Evolutionary conservation across 1,139 yeast species (phyloP).

Genomic region (Pichia norvegensis): DNA sequence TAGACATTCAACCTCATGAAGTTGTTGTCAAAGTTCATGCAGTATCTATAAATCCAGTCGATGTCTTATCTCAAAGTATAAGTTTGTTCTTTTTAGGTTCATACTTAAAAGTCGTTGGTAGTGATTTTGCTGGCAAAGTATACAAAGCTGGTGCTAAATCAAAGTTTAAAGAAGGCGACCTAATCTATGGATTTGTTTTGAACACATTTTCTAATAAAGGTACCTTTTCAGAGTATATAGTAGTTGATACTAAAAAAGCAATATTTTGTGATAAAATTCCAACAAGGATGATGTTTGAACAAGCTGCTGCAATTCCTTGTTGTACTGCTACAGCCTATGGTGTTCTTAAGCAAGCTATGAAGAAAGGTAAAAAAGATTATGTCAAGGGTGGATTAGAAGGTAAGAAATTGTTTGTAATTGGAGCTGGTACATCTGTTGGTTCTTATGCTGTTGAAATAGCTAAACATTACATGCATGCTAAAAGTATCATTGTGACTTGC

Average conservation of each 20-base stretch:
- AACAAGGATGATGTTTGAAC: constrained; percentile 26
- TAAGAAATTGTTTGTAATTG: constrained; percentile 46
- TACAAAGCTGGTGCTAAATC: constrained; percentile 48
- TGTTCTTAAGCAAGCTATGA: constrained; percentile 11
- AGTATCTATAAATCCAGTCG: constrained; percentile 65
- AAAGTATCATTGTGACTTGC: constrained; percentile 36
- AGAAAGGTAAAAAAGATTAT: constrained; percentile 14
- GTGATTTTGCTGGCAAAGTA: constrained; percentile 63
- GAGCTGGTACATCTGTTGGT: constrained; percentile 72
- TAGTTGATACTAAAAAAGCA: constrained; percentile 33
- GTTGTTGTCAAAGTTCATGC: constrained; percentile 52
- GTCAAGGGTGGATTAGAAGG: constrained; percentile 21
- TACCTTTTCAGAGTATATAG: constrained; percentile 43
- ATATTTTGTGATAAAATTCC: constrained; percentile 42
- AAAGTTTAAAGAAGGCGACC: constrained; percentile 44
- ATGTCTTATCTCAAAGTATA: constrained; percentile 36
- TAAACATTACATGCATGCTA: constrained; percentile 38
- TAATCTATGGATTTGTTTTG: constrained; percentile 50
- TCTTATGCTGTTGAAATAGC: constrained; percentile 52
- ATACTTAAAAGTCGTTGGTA: constrained; percentile 50
- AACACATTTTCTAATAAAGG: constrained; percentile 41
- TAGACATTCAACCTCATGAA: constrained; percentile 33
- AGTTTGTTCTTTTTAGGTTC: constrained; percentile 28
- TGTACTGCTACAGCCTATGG: constrained; percentile 32
- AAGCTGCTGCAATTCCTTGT: constrained; percentile 55